Conservation (phyloP, 2,329 filamentous ascomycete species). For the Aureobasidium sp. region DNA sequence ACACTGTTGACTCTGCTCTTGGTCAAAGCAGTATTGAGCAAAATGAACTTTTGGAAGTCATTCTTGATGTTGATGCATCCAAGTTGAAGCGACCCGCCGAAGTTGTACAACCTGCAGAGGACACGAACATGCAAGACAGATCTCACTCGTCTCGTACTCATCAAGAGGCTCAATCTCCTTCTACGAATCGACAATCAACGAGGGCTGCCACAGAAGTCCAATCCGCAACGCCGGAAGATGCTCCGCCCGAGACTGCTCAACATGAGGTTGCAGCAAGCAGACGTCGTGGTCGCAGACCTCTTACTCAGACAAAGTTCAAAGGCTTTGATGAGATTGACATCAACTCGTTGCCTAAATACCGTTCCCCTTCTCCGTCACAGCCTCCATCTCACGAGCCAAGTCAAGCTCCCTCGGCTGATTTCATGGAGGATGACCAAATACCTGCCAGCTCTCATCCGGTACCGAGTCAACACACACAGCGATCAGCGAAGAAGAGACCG, state of each 20-base stretch:
- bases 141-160: not conserved
- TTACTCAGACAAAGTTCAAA: constrained; percentile 52
- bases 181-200: not conserved
- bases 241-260: not conserved
- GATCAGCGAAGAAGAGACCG: constrained; percentile 24
- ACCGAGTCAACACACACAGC: constrained; percentile 24
- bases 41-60: constrained; percentile 85
- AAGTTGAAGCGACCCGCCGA: constrained; percentile 61
- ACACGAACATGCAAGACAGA: not conserved
- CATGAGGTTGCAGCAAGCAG: not conserved
- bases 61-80: constrained; percentile 71
- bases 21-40: constrained; percentile 81
- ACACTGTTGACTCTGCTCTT: constrained; percentile 57
- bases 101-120: constrained; percentile 15
- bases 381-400: constrained; percentile 18
- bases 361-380: constrained; percentile 14
- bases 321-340: constrained; percentile 34
- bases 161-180: not conserved
- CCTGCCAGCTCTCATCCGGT: constrained; percentile 23
- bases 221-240: constrained; percentile 2
- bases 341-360: constrained; percentile 24
- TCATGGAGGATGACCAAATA: constrained; percentile 21
- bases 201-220: not conserved
- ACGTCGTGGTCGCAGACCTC: constrained; percentile 5
- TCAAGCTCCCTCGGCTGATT: constrained; percentile 20